Conservation (phyloP, 2,329 filamentous ascomycete genomes). For the Fusarium gaditjirri region DNA sequence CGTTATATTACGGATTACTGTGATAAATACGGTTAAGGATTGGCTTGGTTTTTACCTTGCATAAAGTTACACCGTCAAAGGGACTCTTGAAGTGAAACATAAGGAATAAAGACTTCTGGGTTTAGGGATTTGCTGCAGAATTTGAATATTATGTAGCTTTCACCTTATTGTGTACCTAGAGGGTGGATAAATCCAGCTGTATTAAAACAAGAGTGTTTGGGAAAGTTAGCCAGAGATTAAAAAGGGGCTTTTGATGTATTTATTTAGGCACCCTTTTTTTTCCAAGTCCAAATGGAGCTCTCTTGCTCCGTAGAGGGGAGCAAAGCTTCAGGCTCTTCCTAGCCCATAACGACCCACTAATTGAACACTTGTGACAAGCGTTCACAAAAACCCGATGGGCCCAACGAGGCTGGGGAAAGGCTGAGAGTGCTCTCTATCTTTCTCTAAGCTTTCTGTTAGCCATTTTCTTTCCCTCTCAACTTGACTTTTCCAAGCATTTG, state of each 20-base stretch:
- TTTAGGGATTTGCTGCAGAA: background rate
- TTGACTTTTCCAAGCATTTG: background rate
- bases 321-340: conserved; percentile 1
- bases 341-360: conserved; percentile 20
- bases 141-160: background rate
- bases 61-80: background rate
- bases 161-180: background rate
- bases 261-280: background rate
- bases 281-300: background rate
- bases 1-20: too few relatives aligned
- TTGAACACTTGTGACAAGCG: background rate
- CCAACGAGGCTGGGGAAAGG: conserved; percentile 43
- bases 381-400: conserved; percentile 23
- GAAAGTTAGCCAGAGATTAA: background rate
- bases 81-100: background rate
- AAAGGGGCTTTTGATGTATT: background rate
- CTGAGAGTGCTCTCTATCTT: conserved; percentile 25
- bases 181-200: background rate
- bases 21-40: background rate
- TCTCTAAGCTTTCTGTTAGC: conserved; percentile 5
- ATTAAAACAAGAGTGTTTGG: background rate
- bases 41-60: background rate
- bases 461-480: background rate
- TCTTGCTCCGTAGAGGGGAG: background rate
- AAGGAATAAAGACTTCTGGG: background rate